A percentile compares a stretch with the other conserved stretches of the same genome.
These are phyloP conservation scores for Sutorius eximius DNA, from an alignment of 1,284 basidiomycete species.

Conservation along the genomic window DNA sequence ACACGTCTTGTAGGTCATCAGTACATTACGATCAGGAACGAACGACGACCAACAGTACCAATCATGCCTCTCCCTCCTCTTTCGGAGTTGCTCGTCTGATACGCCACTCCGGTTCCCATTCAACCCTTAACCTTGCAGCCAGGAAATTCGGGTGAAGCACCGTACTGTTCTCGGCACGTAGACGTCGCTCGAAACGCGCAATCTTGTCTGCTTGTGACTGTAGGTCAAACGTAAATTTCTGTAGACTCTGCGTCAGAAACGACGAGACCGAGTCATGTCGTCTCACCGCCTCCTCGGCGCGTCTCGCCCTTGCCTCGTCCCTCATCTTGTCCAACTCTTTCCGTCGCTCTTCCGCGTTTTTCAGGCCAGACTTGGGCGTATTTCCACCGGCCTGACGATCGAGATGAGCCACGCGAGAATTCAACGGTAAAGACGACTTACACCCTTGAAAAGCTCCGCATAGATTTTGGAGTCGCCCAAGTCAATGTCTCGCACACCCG, in stretches of 20 bases:
- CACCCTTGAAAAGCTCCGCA: constrained; percentile 63
- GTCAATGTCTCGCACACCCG: constrained; percentile 58
- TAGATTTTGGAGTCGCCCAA: constrained; percentile 62
- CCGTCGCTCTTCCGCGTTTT: constrained; percentile 68
- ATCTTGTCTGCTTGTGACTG: constrained; percentile 71
- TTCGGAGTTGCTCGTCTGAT: constrained; percentile 24
- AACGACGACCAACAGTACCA: constrained; percentile 3
- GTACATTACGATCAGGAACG: constrained; percentile 5
- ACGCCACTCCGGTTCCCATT: constrained; percentile 37
- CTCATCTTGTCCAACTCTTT: constrained; percentile 69
- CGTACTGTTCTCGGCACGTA: constrained; percentile 49
- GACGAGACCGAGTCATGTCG: background rate
- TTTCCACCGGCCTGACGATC: constrained; percentile 44
- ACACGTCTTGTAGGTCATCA: constrained; percentile 18
- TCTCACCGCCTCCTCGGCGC: constrained; percentile 55
- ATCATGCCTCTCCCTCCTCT: constrained; percentile 36
- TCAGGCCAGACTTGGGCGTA: constrained; percentile 58
- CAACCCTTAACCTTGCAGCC: constrained; percentile 59
- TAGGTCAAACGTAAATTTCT: constrained; percentile 68
- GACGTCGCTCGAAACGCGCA: constrained; percentile 57
- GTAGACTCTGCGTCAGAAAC: constrained; percentile 11
- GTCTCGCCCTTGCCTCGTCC: constrained; percentile 64
- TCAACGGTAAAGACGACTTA: constrained; percentile 35
- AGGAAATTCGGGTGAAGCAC: constrained; percentile 68
- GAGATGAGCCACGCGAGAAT: background rate